Base-by-base conservation (phyloP, 2,329 filamentous ascomycete species). In the Hymenoscyphus fraxineus region DNA sequence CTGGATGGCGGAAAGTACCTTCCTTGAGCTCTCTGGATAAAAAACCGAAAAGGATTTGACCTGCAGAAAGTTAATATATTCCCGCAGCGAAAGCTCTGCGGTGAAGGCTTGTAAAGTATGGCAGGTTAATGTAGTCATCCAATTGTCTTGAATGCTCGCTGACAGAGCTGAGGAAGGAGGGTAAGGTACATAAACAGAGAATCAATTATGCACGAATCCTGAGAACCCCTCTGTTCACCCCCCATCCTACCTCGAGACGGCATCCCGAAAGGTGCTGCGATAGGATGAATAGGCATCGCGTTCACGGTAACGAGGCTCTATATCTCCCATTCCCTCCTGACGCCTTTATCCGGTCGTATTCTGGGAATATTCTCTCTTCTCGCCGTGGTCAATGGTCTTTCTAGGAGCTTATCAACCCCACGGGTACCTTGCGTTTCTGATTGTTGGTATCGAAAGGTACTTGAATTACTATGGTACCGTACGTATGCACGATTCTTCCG, bases 11-110 rank as follows among this genome's bases (percentile, higher is more conserved):
- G n/a, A 51, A 51, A 51, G 44, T n/a, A 22, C 44, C n/a, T 47
- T 51, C 44, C 44, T 51, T 51, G 44, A 51, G 44, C 44, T 51
- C 44, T 51, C 44, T 51, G 44, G 44, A 51, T 51, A 51, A 27
- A 51, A 51, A 51, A 22, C 44, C 44, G 44, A 51, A 12, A 19
- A 27, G 44, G n/a, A 27, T 51, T 10, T 51, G 44, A 13, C 44
- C 44, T 51, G 44, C 44, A 51, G 44, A 51, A 22, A 51, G 44
- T 51, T 51, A 51, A 51, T 51, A 22, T 51, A 51, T 51, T 51
- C n/a, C 44, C 44, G 44, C 44, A 51, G 44, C 22, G 44, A 51
- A 27, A 51, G 44, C 19, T 22, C n/a, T 12, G 44, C 44, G 44
- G 44, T 51, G 19, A 27, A 51, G 4, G 44, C 19, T 51, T 51